phyloP scores from a whole-genome alignment of 495 filamentous ascomycete genomes.

The Eremomyces bilateralis region DNA sequence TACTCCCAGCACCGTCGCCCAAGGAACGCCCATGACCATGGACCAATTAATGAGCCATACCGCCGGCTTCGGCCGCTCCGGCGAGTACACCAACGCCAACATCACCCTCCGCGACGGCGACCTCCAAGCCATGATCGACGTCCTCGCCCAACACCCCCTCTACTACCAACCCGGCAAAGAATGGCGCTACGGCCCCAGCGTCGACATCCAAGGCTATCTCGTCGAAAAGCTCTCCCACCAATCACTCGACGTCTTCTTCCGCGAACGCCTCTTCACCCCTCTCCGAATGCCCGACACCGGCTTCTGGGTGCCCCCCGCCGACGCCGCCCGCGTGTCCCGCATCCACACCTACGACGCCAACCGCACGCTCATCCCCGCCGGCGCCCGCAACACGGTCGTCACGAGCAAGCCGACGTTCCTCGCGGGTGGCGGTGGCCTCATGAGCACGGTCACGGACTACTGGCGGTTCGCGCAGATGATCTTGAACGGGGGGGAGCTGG shows the following conservation, averaged over 20 bases:
- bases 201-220: background rate
- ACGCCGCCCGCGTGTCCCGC: background rate
- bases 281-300: background rate
- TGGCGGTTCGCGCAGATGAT: background rate
- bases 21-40: background rate
- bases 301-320: background rate
- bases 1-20: background rate
- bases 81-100: background rate
- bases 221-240: background rate
- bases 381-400: background rate
- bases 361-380: background rate
- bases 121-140: background rate
- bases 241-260: background rate
- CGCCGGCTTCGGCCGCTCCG: background rate
- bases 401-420: background rate
- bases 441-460: background rate
- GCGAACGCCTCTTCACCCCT: background rate
- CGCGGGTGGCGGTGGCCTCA: background rate
- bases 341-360: background rate
- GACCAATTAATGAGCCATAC: background rate
- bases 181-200: background rate
- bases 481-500: background rate
- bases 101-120: background rate
- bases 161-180: background rate
- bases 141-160: background rate